Evolutionary conservation across 495 filamentous ascomycete genomes (phyloP).

Genomic region (Aspergillus bridgeri): DNA sequence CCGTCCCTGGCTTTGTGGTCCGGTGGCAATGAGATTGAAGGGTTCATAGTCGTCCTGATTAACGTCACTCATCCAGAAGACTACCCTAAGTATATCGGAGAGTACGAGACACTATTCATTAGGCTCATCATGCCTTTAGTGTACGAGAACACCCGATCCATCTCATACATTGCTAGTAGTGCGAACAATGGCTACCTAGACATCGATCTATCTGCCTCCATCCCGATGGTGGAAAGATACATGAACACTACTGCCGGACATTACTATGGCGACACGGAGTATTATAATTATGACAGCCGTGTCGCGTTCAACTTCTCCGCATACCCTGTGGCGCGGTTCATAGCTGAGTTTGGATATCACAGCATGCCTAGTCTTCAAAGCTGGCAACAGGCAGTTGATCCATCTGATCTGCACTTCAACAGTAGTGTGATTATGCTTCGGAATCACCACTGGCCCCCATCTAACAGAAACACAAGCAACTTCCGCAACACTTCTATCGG

Average conservation of each 20-base stretch:
- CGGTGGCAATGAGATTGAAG: conserved; percentile 64
- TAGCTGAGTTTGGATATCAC: conserved; percentile 65
- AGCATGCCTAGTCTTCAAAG: conserved; percentile 63
- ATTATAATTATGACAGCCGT: conserved; percentile 61
- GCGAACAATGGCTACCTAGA: conserved; percentile 62
- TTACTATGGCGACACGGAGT: conserved; percentile 66
- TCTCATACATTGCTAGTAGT: conserved; percentile 65
- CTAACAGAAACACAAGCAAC: conserved; percentile 39
- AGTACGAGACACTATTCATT: conserved; percentile 64
- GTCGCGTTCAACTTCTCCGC: conserved; percentile 53
- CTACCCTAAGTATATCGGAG: conserved; percentile 43
- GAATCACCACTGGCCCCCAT: conserved; percentile 63
- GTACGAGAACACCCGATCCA: conserved; percentile 61
- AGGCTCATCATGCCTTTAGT: conserved; percentile 57
- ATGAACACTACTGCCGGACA: conserved; percentile 51
- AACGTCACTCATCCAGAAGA: conserved; percentile 41
- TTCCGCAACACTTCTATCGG: conserved; percentile 39
- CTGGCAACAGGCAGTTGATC: conserved; percentile 54
- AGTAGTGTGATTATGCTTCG: conserved; percentile 56
- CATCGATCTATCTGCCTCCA: conserved; percentile 53
- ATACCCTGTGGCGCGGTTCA: conserved; percentile 63
- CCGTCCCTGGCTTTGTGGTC: conserved; percentile 67
- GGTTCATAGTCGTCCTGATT: conserved; percentile 49
- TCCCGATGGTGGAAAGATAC: conserved; percentile 61
- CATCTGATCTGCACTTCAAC: conserved; percentile 56